Conservation (phyloP, 2,329 filamentous ascomycete genomes). For the Aaosphaeria pasadenensis region DNA sequence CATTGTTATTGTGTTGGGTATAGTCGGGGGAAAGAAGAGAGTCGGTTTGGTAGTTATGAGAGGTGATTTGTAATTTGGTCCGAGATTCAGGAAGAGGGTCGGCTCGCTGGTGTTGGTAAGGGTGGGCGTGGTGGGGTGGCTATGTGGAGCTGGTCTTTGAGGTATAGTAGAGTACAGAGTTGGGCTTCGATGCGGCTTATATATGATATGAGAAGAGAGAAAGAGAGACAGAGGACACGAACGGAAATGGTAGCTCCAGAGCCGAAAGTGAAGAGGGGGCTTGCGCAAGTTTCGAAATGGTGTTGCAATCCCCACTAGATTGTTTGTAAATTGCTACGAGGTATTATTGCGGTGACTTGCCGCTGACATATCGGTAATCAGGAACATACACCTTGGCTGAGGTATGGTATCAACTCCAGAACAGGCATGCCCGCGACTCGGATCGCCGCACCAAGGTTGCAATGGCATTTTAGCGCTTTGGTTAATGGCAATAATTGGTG, state of each 20-base stretch:
- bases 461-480: too few species aligned
- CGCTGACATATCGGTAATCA: constrained; percentile 25
- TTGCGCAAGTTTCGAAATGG: constrained; percentile 33
- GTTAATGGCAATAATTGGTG: too few species aligned
- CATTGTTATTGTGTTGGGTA: constrained; percentile 50
- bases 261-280: constrained; percentile 4
- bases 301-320: constrained; percentile 28
- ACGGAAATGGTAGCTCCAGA: neutral
- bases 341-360: constrained; percentile 1
- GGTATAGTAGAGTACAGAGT: neutral
- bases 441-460: constrained; percentile 17
- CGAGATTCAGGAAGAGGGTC: neutral
- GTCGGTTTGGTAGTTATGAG: too few species aligned
- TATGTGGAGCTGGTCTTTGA: constrained; percentile 1
- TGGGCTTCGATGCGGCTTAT: constrained; percentile 9
- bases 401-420: neutral
- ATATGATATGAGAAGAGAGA: too few species aligned
- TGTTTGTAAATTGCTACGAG: constrained; percentile 23
- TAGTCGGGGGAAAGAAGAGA: neutral
- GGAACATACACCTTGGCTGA: neutral
- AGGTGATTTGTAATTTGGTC: neutral
- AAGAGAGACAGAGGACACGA: neutral
- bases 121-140: constrained; percentile 3
- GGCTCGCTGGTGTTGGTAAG: too few species aligned
- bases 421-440: constrained; percentile 17